Percentiles rank a stretch among this genome's conserved stretches.
Evolutionary conservation across 495 filamentous ascomycete genomes (phyloP).

Genomic region (Neurospora sp.): DNA sequence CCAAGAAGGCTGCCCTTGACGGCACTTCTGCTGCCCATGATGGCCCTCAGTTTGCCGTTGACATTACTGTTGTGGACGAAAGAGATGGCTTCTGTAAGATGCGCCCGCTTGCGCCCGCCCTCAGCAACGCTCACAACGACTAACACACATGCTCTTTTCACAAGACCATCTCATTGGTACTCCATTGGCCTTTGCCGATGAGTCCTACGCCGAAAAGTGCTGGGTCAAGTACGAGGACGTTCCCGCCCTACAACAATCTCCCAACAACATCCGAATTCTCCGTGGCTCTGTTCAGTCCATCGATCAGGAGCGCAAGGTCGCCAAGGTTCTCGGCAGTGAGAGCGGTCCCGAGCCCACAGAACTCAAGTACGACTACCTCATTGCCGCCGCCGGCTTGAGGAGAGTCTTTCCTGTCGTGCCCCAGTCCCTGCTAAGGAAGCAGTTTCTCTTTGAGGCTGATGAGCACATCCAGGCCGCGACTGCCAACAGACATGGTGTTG

Average conservation of each 20-base stretch:
- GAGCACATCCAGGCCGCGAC: slow-evolving; percentile 32
- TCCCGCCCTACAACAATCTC: slow-evolving; percentile 42
- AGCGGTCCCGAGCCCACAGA: slow-evolving; percentile 17
- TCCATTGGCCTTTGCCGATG: slow-evolving; percentile 51
- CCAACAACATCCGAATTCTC: slow-evolving; percentile 36
- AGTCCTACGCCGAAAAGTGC: slow-evolving; percentile 42
- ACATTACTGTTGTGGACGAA: slow-evolving; percentile 61
- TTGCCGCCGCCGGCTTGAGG: slow-evolving; percentile 50
- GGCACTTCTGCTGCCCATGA: neutral
- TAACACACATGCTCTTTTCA: neutral
- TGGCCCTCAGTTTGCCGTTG: slow-evolving; percentile 36
- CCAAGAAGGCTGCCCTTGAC: neutral
- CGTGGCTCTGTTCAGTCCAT: slow-evolving; percentile 48
- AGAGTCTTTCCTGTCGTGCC: slow-evolving; percentile 56
- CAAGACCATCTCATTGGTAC: slow-evolving; percentile 53
- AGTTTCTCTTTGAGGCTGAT: slow-evolving; percentile 48
- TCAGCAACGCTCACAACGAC: neutral
- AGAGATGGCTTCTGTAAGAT: slow-evolving; percentile 58
- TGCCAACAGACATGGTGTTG: slow-evolving; percentile 37
- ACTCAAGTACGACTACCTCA: slow-evolving; percentile 53
- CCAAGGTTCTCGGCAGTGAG: slow-evolving; percentile 27
- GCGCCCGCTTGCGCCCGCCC: slow-evolving; percentile 13
- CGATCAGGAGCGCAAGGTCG: slow-evolving; percentile 41
- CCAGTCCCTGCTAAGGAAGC: slow-evolving; percentile 38
- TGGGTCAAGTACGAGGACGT: slow-evolving; percentile 56